Base-by-base conservation (phyloP, 73 alveolate species). In the Symbiodinium natans region DNA sequence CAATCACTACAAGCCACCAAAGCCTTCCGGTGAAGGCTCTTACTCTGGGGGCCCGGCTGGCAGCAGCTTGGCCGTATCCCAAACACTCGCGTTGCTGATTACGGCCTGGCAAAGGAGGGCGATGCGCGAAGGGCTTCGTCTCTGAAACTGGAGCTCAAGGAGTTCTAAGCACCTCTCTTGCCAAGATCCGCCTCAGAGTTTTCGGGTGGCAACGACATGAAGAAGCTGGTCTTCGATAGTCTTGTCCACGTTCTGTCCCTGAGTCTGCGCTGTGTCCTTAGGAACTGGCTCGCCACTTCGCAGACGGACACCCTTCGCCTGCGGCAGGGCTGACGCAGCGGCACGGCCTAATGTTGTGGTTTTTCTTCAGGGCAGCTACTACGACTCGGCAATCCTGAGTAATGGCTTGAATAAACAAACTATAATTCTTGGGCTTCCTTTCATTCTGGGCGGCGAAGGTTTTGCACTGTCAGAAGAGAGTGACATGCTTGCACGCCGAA, bases 61-160 rank as follows among this genome's bases (percentile, higher is more conserved):
- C 97, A 90, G 33, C 52, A 90, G 75, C 80, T 52, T 68, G 48
- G 36, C 97, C 38, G 97, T 90, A 39, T 90, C 97, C 97, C 97
- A 90, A 41, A 90, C 88, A 52, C 97, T 90, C 52, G 97, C 97
- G 36, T 90, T 90, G 89, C 97, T 90, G 54, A 90, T 85, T 38
- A 90, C 97, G 0, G 97, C 97, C 97, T 90, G 40, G 29, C 31
- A 46, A 13, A n/a, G n/a, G n/a, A n/a, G n/a, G n/a, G n/a, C 71
- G 71, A 1, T 52, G 71, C 71, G 1, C n/a, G 71, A 23, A 52
- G 15, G 71, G 71, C 71, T 52, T 5, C n/a, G 27, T 29, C 23
- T 29, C n/a, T 23, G n/a, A 52, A 52, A 52, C 71, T 29, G 27
- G n/a, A 52, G 6, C 59, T 46, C 59, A n/a, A n/a, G n/a, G n/a